phyloP scores from a whole-genome alignment of 2,329 filamentous ascomycete species.

The Cladophialophora yegresii region DNA sequence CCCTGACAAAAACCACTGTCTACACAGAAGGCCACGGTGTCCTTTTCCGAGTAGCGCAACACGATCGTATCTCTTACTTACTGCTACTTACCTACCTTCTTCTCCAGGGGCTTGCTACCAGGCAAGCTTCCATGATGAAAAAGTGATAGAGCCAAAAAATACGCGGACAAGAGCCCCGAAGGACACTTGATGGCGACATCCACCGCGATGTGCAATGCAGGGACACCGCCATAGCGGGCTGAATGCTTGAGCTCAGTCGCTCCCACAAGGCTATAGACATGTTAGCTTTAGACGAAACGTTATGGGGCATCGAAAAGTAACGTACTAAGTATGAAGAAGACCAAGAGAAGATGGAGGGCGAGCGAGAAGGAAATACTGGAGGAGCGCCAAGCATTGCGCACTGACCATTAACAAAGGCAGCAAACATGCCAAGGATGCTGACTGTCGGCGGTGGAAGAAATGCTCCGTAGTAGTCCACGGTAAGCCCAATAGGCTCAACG shows the following conservation, averaged over 20 bases:
- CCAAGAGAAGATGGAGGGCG: slow-evolving; percentile 13
- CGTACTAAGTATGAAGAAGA: slow-evolving; percentile 32
- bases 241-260: slow-evolving; percentile 34
- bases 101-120: slow-evolving; percentile 35
- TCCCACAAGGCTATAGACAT: slow-evolving; percentile 29
- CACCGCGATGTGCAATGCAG: slow-evolving; percentile 37
- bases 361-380: background rate
- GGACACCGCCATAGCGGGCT: slow-evolving; percentile 31
- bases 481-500: too few species aligned
- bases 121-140: slow-evolving; percentile 36
- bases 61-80: background rate
- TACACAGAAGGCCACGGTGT: background rate
- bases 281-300: background rate
- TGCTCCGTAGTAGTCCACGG: too few species aligned
- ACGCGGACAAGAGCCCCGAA: slow-evolving; percentile 37
- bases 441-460: too few species aligned
- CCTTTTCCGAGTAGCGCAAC: background rate
- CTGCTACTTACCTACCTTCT: slow-evolving; percentile 24
- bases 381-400: background rate
- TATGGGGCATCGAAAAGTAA: background rate
- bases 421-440: background rate
- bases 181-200: slow-evolving; percentile 34
- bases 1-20: too few species aligned
- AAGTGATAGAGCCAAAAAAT: slow-evolving; percentile 37
- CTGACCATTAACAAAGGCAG: background rate